Conservation (phyloP, 129 eudicot species). For the Escallonia rubra region DNA sequence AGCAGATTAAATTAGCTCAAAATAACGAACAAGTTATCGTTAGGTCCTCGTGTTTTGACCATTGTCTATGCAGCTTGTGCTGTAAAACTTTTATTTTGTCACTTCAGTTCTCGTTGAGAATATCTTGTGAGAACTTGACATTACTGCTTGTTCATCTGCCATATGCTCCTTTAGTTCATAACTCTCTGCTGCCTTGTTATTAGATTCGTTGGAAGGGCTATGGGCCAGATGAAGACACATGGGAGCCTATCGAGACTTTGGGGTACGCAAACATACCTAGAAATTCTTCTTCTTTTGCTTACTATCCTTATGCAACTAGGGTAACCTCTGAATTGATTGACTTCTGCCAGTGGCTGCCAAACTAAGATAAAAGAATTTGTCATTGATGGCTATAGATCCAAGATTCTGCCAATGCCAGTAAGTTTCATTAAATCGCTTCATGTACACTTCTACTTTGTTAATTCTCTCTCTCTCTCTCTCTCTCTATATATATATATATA, state of each 20-base stretch:
- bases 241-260: constrained; percentile 82
- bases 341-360: constrained; percentile 37
- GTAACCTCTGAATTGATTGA: neutral
- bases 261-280: constrained; percentile 29
- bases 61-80: no score
- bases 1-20: no score
- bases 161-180: neutral
- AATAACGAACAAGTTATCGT: no score
- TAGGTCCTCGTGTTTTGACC: no score
- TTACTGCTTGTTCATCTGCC: neutral
- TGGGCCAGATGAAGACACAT: constrained; percentile 63
- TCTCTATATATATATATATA: no score
- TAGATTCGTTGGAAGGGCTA: constrained; percentile 83
- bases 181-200: neutral
- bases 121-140: no score
- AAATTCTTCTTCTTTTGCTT: neutral
- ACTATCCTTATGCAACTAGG: neutral
- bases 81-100: no score
- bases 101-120: no score
- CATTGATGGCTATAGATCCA: constrained; percentile 41
- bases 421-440: constrained; percentile 8
- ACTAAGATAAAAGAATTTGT: constrained; percentile 64
- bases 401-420: constrained; percentile 81
- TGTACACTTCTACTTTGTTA: neutral
- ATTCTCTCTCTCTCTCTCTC: neutral